Evolutionary conservation across 2,329 filamentous ascomycete genomes (phyloP), one percentile per base, ranked within the genome.

Genomic region (Diaporthe citri): DNA sequence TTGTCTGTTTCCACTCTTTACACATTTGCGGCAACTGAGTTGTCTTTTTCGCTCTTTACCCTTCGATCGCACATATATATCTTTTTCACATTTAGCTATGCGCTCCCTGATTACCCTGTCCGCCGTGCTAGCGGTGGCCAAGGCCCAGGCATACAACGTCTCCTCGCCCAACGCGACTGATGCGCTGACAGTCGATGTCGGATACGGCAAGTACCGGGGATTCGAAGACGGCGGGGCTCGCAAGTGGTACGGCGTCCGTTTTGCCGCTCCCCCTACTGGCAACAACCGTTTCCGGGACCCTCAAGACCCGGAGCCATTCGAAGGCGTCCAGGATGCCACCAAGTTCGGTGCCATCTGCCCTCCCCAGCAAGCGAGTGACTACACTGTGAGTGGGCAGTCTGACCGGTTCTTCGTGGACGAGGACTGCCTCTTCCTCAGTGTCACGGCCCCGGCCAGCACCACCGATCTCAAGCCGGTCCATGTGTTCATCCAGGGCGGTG

Each of bases 401-500:
- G 48, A 69, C 34, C 64, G 64, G 9, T 69, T 69, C 64, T 8
- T 15, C n/a, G 64, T 69, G n/a, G 46, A 75, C 55, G 74, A 75
- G 60, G 74, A 75, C 71, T 75, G 70, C 5, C 52, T 75, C 25
- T 75, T 75, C 59, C 34, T 62, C 46, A 75, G 48, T n/a, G 43
- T 75, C 34, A 69, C 72, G 10, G 36, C 74, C 12, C 51, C 74
- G 2, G 2, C 52, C 15, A 67, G 39, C 34, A 59, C 70, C 3
- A 73, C 71, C 3, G 60, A 75, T 9, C 71, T 60, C 34, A 72
- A 64, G 31, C 87, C 93, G 66, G 84, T 94, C 48, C 91, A 90
- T 69, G 91, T 94, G 0, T 87, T 89, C 0, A 88, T 93, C 76
- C 93, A 93, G 80, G 64, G 64, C 34, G 64, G 64, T 28, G 64